phyloP scores from a whole-genome alignment of 768 basidiomycete species.

The Xerocomus brunneocitrinus region DNA sequence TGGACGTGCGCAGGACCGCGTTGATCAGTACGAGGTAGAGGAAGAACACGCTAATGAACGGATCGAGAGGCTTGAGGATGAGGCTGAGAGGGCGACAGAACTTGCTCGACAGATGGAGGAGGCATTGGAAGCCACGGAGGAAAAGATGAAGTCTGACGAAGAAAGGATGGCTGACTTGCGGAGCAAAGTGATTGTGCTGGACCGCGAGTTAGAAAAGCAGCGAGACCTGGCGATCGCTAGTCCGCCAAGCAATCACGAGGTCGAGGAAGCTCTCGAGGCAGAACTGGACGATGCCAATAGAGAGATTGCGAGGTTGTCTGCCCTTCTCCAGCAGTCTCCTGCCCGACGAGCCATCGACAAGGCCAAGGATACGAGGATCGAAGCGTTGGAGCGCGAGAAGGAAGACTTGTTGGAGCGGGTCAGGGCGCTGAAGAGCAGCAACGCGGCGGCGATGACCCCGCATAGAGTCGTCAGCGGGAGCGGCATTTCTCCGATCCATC shows the following conservation, averaged over 20 bases:
- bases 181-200: constrained; percentile 47
- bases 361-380: constrained; percentile 71
- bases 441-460: constrained; percentile 54
- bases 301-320: constrained; percentile 69
- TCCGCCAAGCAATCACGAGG: constrained; percentile 43
- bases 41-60: constrained; percentile 48
- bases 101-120: constrained; percentile 67
- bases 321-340: constrained; percentile 65
- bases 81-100: constrained; percentile 49
- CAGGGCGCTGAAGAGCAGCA: constrained; percentile 48
- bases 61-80: constrained; percentile 48
- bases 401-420: constrained; percentile 73
- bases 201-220: constrained; percentile 50
- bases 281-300: constrained; percentile 75
- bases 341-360: constrained; percentile 73
- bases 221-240: constrained; percentile 21
- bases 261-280: constrained; percentile 58
- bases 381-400: constrained; percentile 70
- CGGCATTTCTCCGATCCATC: constrained; percentile 73
- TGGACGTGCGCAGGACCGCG: constrained; percentile 40
- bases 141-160: constrained; percentile 62
- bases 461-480: constrained; percentile 49
- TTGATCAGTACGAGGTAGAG: constrained; percentile 40
- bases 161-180: constrained; percentile 48
- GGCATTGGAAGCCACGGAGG: constrained; percentile 70